Evolutionary conservation across 2,329 filamentous ascomycete genomes (phyloP), one percentile per base, ranked within the genome.

Genomic region (Beauveria rudraprayagi): DNA sequence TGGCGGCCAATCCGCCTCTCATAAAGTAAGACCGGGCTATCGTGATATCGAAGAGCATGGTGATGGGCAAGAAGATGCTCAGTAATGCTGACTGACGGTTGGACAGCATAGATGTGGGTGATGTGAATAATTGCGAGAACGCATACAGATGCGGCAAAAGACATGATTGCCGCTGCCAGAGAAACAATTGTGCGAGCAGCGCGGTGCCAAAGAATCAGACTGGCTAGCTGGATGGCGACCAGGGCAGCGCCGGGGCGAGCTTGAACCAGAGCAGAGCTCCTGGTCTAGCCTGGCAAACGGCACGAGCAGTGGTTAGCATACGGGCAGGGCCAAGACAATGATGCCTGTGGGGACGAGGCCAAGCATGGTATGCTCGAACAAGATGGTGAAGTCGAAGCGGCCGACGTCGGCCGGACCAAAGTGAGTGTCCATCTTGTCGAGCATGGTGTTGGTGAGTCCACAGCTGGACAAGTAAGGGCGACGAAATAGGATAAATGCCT

Each of bases 1-100:
- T 66, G 4, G 60, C 24, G 3, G 48, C 28, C 40, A 70, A 62
- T 2, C 57, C 60, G 11, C 61, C 63, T 16, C 72, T 67, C 10
- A 75, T 65, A 66, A 70, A 74, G 1, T 73, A 65, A 0, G 74
- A 75, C 24, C 75, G 63, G 1, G 67, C 63, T 10, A 68, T 65
- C 0, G 72, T 70, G 16, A 71, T 63, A 30, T 76, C 73, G 34
- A 75, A 69, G 17, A 75, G 53, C 6, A 71, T 64, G 0, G 71
- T 70, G 9, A 68, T 59, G 40, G 73, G 61, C 7, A 76, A 66
- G 48, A 71, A 77, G 7, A 59, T 19, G 46, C 63, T 67, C n/a
- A 76, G 63, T 1, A 76, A 50, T 0, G 67, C 63, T 0, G 75
- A 74, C 63, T 0, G 75, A 74, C 1, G 74, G 72, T n/a, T 69